Conservation (phyloP, 2,329 filamentous ascomycete genomes). For the Ophiostoma piceae region DNA sequence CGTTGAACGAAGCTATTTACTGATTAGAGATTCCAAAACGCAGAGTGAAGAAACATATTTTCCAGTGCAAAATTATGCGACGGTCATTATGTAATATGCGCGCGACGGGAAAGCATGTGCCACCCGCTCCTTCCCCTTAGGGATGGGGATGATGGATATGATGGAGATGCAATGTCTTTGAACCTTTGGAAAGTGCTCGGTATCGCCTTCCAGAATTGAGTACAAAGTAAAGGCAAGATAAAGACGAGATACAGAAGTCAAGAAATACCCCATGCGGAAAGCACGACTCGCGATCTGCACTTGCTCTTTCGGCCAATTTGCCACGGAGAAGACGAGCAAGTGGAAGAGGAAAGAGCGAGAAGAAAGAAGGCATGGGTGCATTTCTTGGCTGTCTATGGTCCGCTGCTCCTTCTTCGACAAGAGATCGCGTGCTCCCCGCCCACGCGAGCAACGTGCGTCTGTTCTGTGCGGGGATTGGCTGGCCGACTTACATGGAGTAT, state of each 20-base stretch:
- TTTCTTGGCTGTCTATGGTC: not conserved
- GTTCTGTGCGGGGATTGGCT: slow-evolving; percentile 26
- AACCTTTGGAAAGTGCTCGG: not conserved
- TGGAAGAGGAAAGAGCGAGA: not conserved
- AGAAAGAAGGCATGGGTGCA: not conserved
- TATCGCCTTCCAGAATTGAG: not conserved
- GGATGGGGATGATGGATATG: not conserved
- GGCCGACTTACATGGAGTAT: slow-evolving; percentile 19
- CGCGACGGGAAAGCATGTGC: not conserved
- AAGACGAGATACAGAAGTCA: not conserved
- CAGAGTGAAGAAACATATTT: not conserved
- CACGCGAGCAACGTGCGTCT: slow-evolving; percentile 25
- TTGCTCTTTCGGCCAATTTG: not conserved
- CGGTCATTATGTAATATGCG: not conserved
- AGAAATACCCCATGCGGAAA: not conserved
- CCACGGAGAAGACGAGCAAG: not conserved
- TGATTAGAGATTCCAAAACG: not conserved
- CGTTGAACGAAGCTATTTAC: not conserved
- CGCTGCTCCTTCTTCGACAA: slow-evolving; percentile 20
- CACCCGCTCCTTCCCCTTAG: not conserved
- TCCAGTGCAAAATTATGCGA: not conserved
- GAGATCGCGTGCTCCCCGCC: slow-evolving; percentile 27
- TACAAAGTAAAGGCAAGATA: not conserved
- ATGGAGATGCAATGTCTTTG: not conserved
- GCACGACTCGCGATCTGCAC: slow-evolving; percentile 9